Evolutionary conservation across 164 flowering plant genomes (phyloP), one percentile per base, ranked within the genome.

Genomic region (Stephania japonica): DNA sequence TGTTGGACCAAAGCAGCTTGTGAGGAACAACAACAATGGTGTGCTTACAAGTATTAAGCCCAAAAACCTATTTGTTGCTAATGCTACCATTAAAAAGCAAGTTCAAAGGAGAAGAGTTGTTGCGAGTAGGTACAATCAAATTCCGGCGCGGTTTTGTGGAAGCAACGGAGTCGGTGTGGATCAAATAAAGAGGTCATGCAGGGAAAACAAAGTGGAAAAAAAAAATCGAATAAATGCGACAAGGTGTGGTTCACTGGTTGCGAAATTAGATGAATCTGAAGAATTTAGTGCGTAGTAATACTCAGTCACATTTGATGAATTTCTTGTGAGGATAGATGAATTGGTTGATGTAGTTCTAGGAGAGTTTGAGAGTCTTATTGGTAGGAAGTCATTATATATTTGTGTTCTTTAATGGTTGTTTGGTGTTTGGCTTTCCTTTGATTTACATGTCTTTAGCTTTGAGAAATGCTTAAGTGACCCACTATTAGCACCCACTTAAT

Each of bases 71-170:
- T 91, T 94, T 79, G 82, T 32, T 32, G 65, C 75, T 92, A 87
- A 25, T 0, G 81, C 67, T 62, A 12, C 75, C 1, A 67, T 12
- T 21, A 89, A 87, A 81, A 91, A 89, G 69, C 79, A 87, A 7
- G 6, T 68, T 42, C 89, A 77, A 78, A 72, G 71, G 13, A 93
- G 93, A 16, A 82, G 91, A 73, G 83, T 88, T 3, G 85, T 93
- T 13, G 83, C 92, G 0, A 93, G 97, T 75, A 76, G 94, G 63
- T 93, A 90, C 71, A 90, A 74, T 82, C 88, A 83, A 73, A 75
- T 44, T 21, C 43, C 80, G 0, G 72, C 26, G 49, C 74, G 69
- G 67, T 49, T 50, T 61, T 66, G 81, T 1, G 73, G 78, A 77
- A 79, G 41, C 41, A 26, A 7, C 26, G 67, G 64, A 64, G 53